Base-by-base conservation (phyloP, 2,329 filamentous ascomycete species). In the Whalleya microplaca region DNA sequence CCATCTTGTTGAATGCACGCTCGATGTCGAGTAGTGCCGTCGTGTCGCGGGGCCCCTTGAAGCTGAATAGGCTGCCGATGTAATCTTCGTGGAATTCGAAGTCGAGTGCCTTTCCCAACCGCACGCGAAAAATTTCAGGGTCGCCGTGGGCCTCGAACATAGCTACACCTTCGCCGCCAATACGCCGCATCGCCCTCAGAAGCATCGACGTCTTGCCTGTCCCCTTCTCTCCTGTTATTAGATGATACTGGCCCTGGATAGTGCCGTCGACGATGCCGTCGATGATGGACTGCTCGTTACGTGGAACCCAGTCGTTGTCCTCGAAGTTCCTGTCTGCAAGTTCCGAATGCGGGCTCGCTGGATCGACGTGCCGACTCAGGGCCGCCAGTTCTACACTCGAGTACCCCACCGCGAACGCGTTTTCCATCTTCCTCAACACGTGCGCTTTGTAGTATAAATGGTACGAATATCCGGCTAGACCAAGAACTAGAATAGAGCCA, bases 41-140 rank as follows among this genome's bases (percentile, higher is more conserved):
- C 2, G 91, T 93, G 68, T 99, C 95, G 43, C 95, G 85, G 0
- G 95, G 95, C 0, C 95, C 95, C 23, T 90, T 86, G 69, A 99
- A 96, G 57, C 91, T 96, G 74, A 99, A 99, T 57, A 99, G 89
- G 5, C 91, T 91, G 44, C 95, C 95, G 61, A 99, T 97, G 69
- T 96, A 97, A 77, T 99, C 95, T 76, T 98, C 95, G 71, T 98
- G 92, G 67, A 90, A 99, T 71, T 99, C 95, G 72, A 93, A 99
- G 72, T 99, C 93, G 42, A 99, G 80, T 1, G 93, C 92, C 72
- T 96, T 97, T 21, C 95, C 95, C 2, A 99, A 83, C 2, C 95
- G 85, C 42, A 97, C 89, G 18, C 95, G 89, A 72, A 99, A 96
- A 56, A 99, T 96, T 69, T 99, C 95, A 1, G 93, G 83, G 72